Evolutionary conservation across 1,284 basidiomycete species (phyloP).

Genomic region (Retiboletus flavoniger): DNA sequence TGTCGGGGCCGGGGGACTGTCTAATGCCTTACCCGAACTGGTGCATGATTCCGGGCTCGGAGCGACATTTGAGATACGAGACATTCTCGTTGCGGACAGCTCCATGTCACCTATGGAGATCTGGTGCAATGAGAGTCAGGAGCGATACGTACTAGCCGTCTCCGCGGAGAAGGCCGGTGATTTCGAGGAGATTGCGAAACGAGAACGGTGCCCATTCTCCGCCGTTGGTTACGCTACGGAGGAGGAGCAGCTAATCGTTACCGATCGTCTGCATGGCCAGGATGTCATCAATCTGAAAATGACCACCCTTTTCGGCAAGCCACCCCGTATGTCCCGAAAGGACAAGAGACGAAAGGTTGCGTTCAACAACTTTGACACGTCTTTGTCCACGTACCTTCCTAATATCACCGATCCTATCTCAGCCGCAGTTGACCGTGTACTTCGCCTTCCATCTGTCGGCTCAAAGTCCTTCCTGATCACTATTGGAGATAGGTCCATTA

Average conservation of each 20-base stretch:
- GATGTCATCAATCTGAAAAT: slow-evolving; percentile 90
- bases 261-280: slow-evolving; percentile 77
- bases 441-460: slow-evolving; percentile 89
- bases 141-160: slow-evolving; percentile 94
- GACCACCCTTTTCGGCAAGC: slow-evolving; percentile 96
- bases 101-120: slow-evolving; percentile 99
- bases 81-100: slow-evolving; percentile 88
- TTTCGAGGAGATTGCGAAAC: slow-evolving; percentile 79
- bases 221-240: slow-evolving; percentile 86
- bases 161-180: slow-evolving; percentile 53
- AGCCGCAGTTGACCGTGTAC: slow-evolving; percentile 75
- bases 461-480: slow-evolving; percentile 99
- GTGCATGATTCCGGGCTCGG: slow-evolving; percentile 94
- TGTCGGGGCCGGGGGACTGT: slow-evolving; percentile 95
- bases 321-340: slow-evolving; percentile 86
- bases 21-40: slow-evolving; percentile 95
- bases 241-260: slow-evolving; percentile 84
- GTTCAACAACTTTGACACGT: slow-evolving; percentile 68
- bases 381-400: slow-evolving; percentile 68
- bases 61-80: slow-evolving; percentile 92
- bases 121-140: slow-evolving; percentile 99
- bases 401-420: slow-evolving; percentile 47
- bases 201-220: slow-evolving; percentile 92
- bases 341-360: slow-evolving; percentile 57
- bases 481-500: slow-evolving; percentile 94